Percentiles rank a stretch among this genome's conserved stretches.
Evolutionary conservation across 1,284 basidiomycete species (phyloP).

Genomic region (Cryptococcus sp.): DNA sequence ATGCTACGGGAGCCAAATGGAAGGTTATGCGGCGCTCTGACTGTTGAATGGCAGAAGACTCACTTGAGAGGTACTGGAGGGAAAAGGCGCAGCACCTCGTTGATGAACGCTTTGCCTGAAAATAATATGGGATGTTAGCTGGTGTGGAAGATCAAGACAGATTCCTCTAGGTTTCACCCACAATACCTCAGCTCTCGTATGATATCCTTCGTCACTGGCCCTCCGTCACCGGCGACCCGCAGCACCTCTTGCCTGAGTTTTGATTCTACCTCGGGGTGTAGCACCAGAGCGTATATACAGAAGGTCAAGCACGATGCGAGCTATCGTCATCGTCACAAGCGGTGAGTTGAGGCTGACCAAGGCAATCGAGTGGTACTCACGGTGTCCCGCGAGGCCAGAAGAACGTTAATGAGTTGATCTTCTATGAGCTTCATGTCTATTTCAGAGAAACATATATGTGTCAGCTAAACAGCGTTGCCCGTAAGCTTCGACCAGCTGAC

Average conservation of each 20-base stretch:
- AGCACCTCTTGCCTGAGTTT: constrained; percentile 20
- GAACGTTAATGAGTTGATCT: constrained; percentile 46
- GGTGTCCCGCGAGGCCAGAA: constrained; percentile 45
- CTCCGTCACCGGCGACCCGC: constrained; percentile 2
- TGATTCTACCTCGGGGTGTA: constrained; percentile 21
- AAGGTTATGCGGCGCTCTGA: too few species aligned
- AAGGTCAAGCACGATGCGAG: constrained; percentile 35
- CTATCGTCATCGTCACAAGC: constrained; percentile 19
- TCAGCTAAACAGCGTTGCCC: neutral
- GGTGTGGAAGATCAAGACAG: neutral
- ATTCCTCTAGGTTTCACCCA: neutral
- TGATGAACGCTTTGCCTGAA: constrained; percentile 36
- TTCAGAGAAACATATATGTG: neutral
- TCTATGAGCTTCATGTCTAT: constrained; percentile 37
- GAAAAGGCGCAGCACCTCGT: constrained; percentile 39
- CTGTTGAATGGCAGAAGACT: constrained; percentile 3
- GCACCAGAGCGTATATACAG: constrained; percentile 26
- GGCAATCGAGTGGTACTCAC: constrained; percentile 19
- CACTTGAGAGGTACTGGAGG: constrained; percentile 43
- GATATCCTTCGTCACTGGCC: constrained; percentile 21
- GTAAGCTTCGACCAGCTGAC: constrained; percentile 16
- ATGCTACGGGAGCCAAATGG: constrained; percentile 20
- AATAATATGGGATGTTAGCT: too few species aligned
- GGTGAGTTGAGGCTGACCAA: neutral
- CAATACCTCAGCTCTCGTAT: constrained; percentile 24